Evolutionary conservation across 164 flowering plant species (phyloP).

Genomic region (Cinnamomum chago): DNA sequence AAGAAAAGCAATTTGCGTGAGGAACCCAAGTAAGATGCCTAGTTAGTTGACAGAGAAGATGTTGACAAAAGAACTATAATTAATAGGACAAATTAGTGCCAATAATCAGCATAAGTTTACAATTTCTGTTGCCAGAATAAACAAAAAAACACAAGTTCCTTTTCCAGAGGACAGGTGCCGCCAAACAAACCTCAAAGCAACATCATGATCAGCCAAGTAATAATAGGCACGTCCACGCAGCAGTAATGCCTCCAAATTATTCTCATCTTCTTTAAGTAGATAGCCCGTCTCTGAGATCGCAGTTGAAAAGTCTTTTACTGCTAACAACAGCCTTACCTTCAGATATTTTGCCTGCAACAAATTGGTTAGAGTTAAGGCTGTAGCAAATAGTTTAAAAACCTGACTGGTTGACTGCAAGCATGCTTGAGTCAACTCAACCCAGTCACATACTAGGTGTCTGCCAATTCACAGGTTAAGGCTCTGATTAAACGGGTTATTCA

Average conservation of each 20-base stretch:
- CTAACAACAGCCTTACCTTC: conserved; percentile 65
- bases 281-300: conserved; percentile 77
- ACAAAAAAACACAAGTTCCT: not conserved
- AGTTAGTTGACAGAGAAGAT: not conserved
- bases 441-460: no score
- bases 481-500: no score
- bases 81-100: no score
- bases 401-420: no score
- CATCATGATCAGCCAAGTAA: conserved; percentile 94
- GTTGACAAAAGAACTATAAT: not conserved
- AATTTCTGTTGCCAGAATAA: not conserved
- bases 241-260: conserved; percentile 77
- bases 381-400: not conserved
- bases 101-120: not conserved
- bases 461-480: no score
- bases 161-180: not conserved
- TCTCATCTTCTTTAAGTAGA: conserved; percentile 88
- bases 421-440: no score
- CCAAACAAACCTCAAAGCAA: conserved; percentile 64
- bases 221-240: conserved; percentile 96
- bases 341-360: conserved; percentile 72
- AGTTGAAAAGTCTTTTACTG: conserved; percentile 68
- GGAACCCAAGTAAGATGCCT: not conserved
- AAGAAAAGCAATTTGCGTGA: not conserved
- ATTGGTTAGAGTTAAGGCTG: not conserved